phyloP scores from a whole-genome alignment of 768 basidiomycete genomes.

The Lactarius sp. region DNA sequence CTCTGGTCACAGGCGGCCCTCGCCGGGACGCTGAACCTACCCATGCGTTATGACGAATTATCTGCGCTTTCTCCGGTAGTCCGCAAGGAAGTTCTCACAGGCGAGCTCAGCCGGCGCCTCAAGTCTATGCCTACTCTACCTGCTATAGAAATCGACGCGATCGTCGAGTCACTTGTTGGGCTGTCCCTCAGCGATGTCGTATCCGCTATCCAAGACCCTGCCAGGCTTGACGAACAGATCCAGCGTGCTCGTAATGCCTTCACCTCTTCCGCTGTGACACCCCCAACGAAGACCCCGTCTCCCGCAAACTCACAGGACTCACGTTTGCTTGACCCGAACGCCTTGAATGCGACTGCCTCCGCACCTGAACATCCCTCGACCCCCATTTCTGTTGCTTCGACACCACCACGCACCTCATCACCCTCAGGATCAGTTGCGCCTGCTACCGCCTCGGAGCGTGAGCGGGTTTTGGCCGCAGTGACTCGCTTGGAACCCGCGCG shows the following conservation, averaged over 20 bases:
- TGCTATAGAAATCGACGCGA: constrained; percentile 49
- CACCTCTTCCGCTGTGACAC: constrained; percentile 34
- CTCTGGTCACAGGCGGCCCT: constrained; percentile 62
- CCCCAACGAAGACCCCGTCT: constrained; percentile 50
- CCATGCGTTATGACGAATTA: constrained; percentile 86
- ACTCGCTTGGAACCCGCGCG: constrained; percentile 55
- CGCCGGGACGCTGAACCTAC: constrained; percentile 69
- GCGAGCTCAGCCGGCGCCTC: constrained; percentile 74
- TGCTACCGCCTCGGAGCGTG: constrained; percentile 52
- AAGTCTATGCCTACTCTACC: constrained; percentile 52
- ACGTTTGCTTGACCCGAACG: constrained; percentile 56
- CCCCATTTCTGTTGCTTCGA: constrained; percentile 73
- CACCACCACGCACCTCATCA: constrained; percentile 80
- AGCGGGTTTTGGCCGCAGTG: constrained; percentile 67
- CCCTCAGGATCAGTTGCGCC: constrained; percentile 61
- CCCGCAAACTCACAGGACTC: constrained; percentile 67
- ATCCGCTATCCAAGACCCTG: constrained; percentile 65
- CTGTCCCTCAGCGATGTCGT: constrained; percentile 75
- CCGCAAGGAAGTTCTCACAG: constrained; percentile 78
- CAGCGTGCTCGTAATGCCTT: constrained; percentile 32
- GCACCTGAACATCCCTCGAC: constrained; percentile 90
- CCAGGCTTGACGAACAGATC: constrained; percentile 63
- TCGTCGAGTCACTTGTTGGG: constrained; percentile 69
- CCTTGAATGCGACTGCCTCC: constrained; percentile 69
- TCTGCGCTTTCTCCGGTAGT: constrained; percentile 81